Evolutionary conservation across 2,329 filamentous ascomycete species (phyloP), one percentile per base, ranked within the genome.

Genomic region (Microcyclosporella mali): DNA sequence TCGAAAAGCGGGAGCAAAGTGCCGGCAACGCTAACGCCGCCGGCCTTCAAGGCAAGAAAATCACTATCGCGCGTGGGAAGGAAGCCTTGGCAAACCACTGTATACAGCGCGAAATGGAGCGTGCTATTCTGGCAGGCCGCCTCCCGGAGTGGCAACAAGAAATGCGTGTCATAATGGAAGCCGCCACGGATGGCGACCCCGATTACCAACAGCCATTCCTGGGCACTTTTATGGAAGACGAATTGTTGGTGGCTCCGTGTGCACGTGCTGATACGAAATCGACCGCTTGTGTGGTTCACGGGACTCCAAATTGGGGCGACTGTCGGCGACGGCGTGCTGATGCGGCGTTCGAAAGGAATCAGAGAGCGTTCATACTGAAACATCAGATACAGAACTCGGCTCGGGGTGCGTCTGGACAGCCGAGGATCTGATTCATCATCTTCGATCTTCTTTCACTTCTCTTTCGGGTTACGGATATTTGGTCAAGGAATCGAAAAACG

Each of bases 11-110:
- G 19, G 51, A 53, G 29, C 51, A 53, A 16, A 40, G 33, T 19
- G 49, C 49, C 32, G 51, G 51, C 19, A 53, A 53, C 37, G 51
- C 49, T 19, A 52, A 49, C 35, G 50, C 43, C 15, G 46, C 51
- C n/a, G 51, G 51, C 6, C 30, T 48, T 8, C 29, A 31, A 14
- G 35, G 37, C 9, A 46, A 45, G 31, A 53, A 53, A 29, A 51
- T 48, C 40, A 51, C 45, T 7, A 8, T 51, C 2, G 40, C 37
- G 7, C 49, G 46, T 19, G 45, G 12, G 8, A 2, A 14, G 11
- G 43, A 50, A 14, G 46, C 30, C 8, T 2, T 34, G 18, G n/a
- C 31, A n/a, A 14, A 34, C n/a, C 7, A 32, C 10, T 19, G 43
- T 8, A 4, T 48, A 17, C 46, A 53, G 34, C 11, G 37, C 33